Evolutionary conservation across 2,329 filamentous ascomycete genomes (phyloP).

Genomic region (Aspergillus bombycis): DNA sequence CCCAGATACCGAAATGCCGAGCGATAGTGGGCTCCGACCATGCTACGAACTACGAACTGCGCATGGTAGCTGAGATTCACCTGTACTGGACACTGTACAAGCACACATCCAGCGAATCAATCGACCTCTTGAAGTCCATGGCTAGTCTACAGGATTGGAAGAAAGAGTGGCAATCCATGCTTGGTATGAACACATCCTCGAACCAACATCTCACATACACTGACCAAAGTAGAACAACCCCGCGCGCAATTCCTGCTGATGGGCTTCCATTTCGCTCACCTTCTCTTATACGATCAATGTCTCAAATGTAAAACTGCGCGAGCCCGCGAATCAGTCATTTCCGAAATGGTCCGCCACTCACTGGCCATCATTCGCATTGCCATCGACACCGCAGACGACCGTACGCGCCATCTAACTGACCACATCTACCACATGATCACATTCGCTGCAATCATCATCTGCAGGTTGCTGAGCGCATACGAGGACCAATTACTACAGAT

Average conservation of each 20-base stretch:
- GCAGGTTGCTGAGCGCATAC: slow-evolving; percentile 42
- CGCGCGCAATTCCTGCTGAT: slow-evolving; percentile 51
- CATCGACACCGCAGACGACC: slow-evolving; percentile 49
- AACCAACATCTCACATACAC: neutral
- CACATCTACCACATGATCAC: slow-evolving; percentile 54
- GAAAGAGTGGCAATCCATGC: slow-evolving; percentile 44
- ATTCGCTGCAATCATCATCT: slow-evolving; percentile 41
- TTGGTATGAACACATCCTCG: slow-evolving; percentile 30
- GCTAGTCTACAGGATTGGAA: slow-evolving; percentile 42
- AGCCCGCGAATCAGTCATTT: slow-evolving; percentile 39
- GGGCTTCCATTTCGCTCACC: slow-evolving; percentile 51
- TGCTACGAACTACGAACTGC: slow-evolving; percentile 49
- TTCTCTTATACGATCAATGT: slow-evolving; percentile 44
- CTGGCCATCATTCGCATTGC: slow-evolving; percentile 45
- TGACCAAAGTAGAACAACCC: slow-evolving; percentile 39
- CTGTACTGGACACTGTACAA: slow-evolving; percentile 53
- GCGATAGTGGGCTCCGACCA: slow-evolving; percentile 42
- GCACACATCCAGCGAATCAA: slow-evolving; percentile 31
- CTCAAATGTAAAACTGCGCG: slow-evolving; percentile 40
- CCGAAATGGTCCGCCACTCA: slow-evolving; percentile 48
- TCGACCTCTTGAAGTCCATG: slow-evolving; percentile 40
- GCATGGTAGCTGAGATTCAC: slow-evolving; percentile 51
- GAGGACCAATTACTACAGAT: slow-evolving; percentile 35
- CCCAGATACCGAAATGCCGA: slow-evolving; percentile 44
- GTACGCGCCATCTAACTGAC: slow-evolving; percentile 49